These are phyloP conservation scores for Fusarium dimerum DNA, from an alignment of 2,329 filamentous ascomycete genomes.

Conservation along the genomic window DNA sequence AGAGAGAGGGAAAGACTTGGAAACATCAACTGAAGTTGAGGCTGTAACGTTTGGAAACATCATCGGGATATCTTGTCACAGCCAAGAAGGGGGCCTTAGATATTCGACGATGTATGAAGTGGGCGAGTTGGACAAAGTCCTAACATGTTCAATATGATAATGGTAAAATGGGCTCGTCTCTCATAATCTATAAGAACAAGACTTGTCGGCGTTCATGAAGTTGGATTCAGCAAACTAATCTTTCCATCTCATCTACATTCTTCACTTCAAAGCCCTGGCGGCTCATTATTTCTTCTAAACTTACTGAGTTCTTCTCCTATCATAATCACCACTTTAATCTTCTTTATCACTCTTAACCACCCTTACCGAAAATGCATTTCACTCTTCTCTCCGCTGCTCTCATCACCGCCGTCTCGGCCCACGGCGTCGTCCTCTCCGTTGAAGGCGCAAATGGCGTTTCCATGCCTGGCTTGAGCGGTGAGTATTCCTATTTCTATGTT, in stretches of 20 bases:
- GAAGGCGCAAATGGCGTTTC: conserved; percentile 61
- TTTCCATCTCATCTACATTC: neutral
- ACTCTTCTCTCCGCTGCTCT: conserved; percentile 33
- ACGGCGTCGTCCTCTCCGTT: conserved; percentile 59
- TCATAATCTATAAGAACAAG: neutral
- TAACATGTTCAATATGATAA: neutral
- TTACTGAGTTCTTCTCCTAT: neutral
- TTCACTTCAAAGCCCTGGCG: neutral
- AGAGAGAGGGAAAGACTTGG: neutral
- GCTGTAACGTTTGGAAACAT: neutral
- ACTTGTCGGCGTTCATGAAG: neutral
- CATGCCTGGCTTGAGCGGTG: conserved; percentile 58
- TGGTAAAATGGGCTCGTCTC: neutral
- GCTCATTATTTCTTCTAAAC: neutral
- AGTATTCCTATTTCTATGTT: neutral
- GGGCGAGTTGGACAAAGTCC: neutral
- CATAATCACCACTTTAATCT: neutral
- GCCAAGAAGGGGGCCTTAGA: neutral
- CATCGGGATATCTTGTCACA: neutral
- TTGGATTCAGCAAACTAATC: neutral
- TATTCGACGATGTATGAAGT: neutral
- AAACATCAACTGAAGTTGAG: neutral
- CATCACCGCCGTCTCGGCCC: conserved; percentile 53
- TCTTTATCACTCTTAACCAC: neutral
- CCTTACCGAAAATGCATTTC: conserved; percentile 33